phyloP scores from a whole-genome alignment of 257 asterid species.

The Nicotiana noctiflora region DNA sequence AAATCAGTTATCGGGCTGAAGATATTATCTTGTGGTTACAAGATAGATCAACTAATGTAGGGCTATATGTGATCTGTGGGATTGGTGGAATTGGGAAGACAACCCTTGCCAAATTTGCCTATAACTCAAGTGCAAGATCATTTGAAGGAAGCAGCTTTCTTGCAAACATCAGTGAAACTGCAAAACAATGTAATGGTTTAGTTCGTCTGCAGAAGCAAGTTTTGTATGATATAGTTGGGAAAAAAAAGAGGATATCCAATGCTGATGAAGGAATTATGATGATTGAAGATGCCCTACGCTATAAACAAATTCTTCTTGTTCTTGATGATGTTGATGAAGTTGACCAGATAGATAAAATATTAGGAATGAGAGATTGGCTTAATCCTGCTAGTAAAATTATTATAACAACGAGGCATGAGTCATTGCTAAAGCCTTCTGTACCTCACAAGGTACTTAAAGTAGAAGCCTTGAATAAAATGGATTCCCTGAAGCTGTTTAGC shows the following conservation, averaged over 20 bases:
- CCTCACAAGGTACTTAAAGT: too few species aligned
- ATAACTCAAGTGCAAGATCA: background rate
- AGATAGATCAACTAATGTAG: slow-evolving; percentile 11
- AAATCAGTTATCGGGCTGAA: slow-evolving; percentile 5
- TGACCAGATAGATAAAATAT: slow-evolving; percentile 12
- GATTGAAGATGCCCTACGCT: slow-evolving; percentile 4
- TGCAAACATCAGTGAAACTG: slow-evolving; percentile 10
- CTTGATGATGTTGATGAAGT: slow-evolving; percentile 20
- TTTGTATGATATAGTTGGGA: slow-evolving; percentile 10
- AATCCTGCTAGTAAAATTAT: slow-evolving; percentile 14
- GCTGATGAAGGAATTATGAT: slow-evolving; percentile 15
- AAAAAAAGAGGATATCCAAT: background rate
- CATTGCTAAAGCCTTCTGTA: background rate
- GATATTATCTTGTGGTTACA: slow-evolving; percentile 5
- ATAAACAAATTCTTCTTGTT: slow-evolving; percentile 16
- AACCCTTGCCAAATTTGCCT: slow-evolving; percentile 10
- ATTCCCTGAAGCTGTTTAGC: slow-evolving; percentile 6
- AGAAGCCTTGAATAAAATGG: background rate
- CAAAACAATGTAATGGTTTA: slow-evolving; percentile 10
- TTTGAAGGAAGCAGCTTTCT: slow-evolving; percentile 22
- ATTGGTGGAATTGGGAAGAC: slow-evolving; percentile 28
- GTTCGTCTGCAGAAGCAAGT: slow-evolving; percentile 15
- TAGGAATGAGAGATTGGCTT: slow-evolving; percentile 11
- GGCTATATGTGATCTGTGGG: slow-evolving; percentile 15
- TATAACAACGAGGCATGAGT: slow-evolving; percentile 9